Base-by-base conservation (phyloP, 2,329 filamentous ascomycete species). In the Epichloe typhina region DNA sequence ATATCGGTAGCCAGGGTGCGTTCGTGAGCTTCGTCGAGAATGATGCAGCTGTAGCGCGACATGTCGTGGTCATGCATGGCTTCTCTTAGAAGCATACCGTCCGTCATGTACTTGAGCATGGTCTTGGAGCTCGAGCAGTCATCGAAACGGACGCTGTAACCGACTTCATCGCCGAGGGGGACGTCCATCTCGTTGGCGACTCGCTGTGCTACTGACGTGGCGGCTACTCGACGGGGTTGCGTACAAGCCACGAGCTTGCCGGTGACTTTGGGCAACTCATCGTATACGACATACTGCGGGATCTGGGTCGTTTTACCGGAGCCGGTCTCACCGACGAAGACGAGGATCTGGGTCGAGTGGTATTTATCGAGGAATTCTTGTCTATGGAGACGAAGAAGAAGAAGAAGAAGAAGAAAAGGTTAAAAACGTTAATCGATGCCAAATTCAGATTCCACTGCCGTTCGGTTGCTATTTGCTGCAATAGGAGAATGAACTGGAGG, bases 261-360 rank as follows among this genome's bases (percentile, higher is more conserved):
- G 59, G 83, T 82, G 55, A 82, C 73, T 61, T 97, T 88, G 26
- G 93, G 91, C 35, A 96, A 78, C 69, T 98, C 93, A 70, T 98
- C 93, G 75, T 86, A 97, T 40, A 98, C 81, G 57, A 98, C 91
- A 67, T 96, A 98, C 68, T 98, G 93, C 2, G 93, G 93, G 54
- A 98, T 97, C 74, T 98, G 93, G 0, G 93, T 98, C 4, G 93
- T 98, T 74, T 98, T 98, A 72, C 93, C 93, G 58, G 93, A 98
- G 80, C 94, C 93, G 8, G 93, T 98, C 75, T 98, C 93, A 73
- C 93, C 93, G 57, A 98, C 93, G 63, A 98, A 96, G 61, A 98
- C 93, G 54, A 98, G 82, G 59, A 98, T 96, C 70, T 98, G 93
- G 23, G 84, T 88, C 61, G 85, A 82, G 62, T 98, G 94, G 71